Evolutionary conservation across 2,329 filamentous ascomycete genomes (phyloP), one percentile per base, ranked within the genome.

Genomic region (Fusarium compactum): DNA sequence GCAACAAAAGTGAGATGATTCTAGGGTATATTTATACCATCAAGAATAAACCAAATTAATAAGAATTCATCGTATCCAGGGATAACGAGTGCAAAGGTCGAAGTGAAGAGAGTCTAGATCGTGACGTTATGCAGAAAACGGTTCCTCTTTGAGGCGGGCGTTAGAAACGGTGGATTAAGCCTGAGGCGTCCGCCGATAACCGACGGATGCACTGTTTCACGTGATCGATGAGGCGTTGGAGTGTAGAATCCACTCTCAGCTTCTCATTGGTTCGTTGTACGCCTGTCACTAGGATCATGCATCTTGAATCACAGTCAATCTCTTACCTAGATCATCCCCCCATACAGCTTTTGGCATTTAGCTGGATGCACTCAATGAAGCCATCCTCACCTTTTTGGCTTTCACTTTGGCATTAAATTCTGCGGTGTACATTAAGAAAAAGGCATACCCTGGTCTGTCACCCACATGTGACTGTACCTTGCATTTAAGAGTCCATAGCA

Each of bases 271-370:
- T 22, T 62, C 10, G 18, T n/a, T 12, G 29, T 30, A 30, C 44
- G 30, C 60, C 62, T 50, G 48, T 74, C 70, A 74, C 67, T 46
- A 52, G 51, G 59, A 65, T 70, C 52, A 69, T 60, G 63, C 70
- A 62, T 44, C 20, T 24, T 44, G 22, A 16, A 44, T 66, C 62
- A 30, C 32, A 55, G 50, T 68, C 70, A 74, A 74, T 74, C 54
- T 61, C 54, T 63, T 67, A 62, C 53, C 34, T 51, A 69, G 63
- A 59, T 62, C 59, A 29, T 48, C 53, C 57, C 59, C 22, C 65
- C 44, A 52, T 41, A 34, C 40, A 61, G 59, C 64, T 62, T 61
- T 61, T 72, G 68, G 72, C 62, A 70, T 67, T 40, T 38, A 11
- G 32, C 16, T 38, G 32, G 16, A 65, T 30, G 45, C 50, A 53